Base-by-base conservation (phyloP, 192 early-diverging fungal genomes). In the Gigaspora rosea region DNA sequence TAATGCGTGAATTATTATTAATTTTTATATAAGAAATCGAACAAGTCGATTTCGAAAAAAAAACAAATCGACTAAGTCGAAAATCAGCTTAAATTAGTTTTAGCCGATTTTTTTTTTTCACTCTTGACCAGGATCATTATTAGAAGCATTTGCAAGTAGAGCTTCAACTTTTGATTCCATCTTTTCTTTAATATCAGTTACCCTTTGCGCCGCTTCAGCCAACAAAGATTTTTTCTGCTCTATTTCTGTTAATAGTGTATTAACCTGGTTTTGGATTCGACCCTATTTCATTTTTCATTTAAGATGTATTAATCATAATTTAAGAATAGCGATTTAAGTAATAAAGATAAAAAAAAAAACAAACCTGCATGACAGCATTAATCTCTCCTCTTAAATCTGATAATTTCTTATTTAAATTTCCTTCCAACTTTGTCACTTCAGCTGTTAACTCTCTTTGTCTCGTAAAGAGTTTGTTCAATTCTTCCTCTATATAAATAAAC, bases 291-390 rank as follows among this genome's bases (percentile, higher is more conserved):
- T 56, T n/a, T 13, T 56, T 15, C 4, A 56, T 11, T 56, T 18
- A 10, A 56, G 4, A 56, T 15, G 18, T 56, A 56, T 56, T 18
- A 54, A 12, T 18, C 12, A 13, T 56, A 18, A n/a, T 56, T 56
- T 11, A 56, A 15, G 18, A 56, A 13, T 56, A 18, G 18, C 18
- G 52, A 9, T 47, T 16, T n/a, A n/a, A n/a, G 6, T 5, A 64
- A 33, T 35, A 35, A 35, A 0, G 27, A 32, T 32, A 62, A 36
- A 4, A 27, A 27, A 27, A 27, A 27, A 47, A 47, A 4, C 41
- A 9, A 66, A 66, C 64, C 64, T 66, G 64, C 41, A 66, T 66
- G 33, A 66, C n/a, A 18, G 35, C 18, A 66, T 66, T 66, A 4
- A 47, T 66, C n/a, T 33, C 64, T 47, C 18, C 15, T 36, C 18